Evolutionary conservation across 768 basidiomycete species (phyloP), one percentile per base, ranked within the genome.

Genomic region (Tricholoma saponaceum): DNA sequence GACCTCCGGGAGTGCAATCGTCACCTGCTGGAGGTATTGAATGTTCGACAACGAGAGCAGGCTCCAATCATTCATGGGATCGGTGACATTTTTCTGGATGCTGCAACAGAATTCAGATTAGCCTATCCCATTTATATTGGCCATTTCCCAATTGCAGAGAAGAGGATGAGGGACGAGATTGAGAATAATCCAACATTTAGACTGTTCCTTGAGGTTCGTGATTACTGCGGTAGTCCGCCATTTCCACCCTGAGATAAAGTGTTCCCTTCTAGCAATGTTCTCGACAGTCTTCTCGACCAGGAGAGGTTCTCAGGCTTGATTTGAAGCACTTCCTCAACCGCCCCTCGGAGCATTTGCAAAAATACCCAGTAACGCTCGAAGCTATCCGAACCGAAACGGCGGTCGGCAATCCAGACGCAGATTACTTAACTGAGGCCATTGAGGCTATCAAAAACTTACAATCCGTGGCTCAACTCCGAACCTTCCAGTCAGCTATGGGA

Each of bases 401-500:
- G 1, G 79, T 81, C 9, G 90, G 84, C 35, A 93, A 94, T 64
- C 84, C 90, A 0, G 95, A 98, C 66, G 79, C 77, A 0, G 92
- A 94, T 37, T 95, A 87, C 69, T 72, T 97, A 56, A 72, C 78
- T n/a, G 86, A 93, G 64, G 94, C 95, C 2, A 86, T 92, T 43
- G 83, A 84, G 51, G 86, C 92, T 0, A 92, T 98, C 69, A 86
- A 87, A 66, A 88, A 83, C 60, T 72, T 98, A 56, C 90, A 93
- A 60, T 81, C 82, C 5, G 81, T 92, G 4, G 87, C 91, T 0
- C 90, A 93, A 68, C 72, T 97, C 50, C 82, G 87, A 61, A 91
- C 93, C 4, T 98, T 95, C 84, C 95, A 98, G 69, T 80, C 84
- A 41, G 89, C 91, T 0, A 94, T 92, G 87, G 85, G 91, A 13